Percentiles rank a stretch among this genome's conserved stretches.
These are phyloP conservation scores for Effrenium voratum DNA, from an alignment of 73 alveolate genomes.

Conservation along the genomic window DNA sequence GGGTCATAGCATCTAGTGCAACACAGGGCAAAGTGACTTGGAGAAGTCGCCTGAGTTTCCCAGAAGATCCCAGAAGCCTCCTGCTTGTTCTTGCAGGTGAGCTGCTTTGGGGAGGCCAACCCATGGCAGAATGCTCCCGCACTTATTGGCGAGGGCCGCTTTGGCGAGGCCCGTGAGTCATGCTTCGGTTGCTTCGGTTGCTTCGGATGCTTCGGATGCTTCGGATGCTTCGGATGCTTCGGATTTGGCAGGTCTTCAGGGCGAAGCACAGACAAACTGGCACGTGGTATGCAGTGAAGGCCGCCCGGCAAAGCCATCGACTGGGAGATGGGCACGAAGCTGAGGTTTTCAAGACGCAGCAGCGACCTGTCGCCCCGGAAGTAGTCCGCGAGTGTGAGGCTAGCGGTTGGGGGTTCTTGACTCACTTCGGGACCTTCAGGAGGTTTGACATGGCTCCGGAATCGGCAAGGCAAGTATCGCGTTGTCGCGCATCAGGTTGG, in stretches of 20 bases:
- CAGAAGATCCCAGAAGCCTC: too few species aligned
- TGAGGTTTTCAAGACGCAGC: too few species aligned
- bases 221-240: too few species aligned
- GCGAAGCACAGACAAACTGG: constrained; percentile 90
- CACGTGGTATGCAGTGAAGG: constrained; percentile 68
- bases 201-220: too few species aligned
- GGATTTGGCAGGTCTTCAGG: constrained; percentile 95
- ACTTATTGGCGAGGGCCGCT: constrained; percentile 30
- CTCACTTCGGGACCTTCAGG: too few species aligned
- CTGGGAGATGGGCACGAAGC: background rate
- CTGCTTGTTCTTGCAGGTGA: background rate
- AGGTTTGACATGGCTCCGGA: too few species aligned
- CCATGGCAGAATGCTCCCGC: constrained; percentile 27
- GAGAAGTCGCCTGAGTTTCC: too few species aligned
- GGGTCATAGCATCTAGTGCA: too few species aligned
- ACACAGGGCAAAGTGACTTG: too few species aligned
- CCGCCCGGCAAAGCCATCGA: background rate
- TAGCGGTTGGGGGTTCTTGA: too few species aligned
- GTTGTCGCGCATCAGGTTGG: constrained; percentile 36
- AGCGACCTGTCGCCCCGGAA: constrained; percentile 68
- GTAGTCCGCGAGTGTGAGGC: constrained; percentile 68
- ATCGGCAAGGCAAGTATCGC: background rate
- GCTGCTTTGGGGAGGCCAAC: constrained; percentile 16
- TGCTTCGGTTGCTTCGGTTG: background rate
- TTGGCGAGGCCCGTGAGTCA: background rate